Base-by-base conservation (phyloP, 768 basidiomycete genomes). In the Antrodiella citrinella region DNA sequence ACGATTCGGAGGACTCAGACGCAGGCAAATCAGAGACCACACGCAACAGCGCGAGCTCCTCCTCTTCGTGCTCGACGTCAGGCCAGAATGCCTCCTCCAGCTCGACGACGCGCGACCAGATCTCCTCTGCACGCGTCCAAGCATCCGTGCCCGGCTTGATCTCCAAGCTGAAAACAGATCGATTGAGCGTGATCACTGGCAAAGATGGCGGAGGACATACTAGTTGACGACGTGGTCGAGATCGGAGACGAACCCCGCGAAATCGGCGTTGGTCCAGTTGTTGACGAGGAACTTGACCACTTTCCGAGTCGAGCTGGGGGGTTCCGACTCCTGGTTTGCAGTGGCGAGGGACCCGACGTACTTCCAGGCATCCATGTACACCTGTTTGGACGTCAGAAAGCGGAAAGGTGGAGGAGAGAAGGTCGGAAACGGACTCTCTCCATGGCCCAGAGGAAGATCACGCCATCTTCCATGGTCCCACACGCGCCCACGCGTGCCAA, bases 371-470 rank as follows among this genome's bases (percentile, higher is more conserved):
- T 82, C 78, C 22, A 86, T 68, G 59, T 88, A 87, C 21, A 83
- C 71, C 86, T 88, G 44, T 4, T 11, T 15, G 7, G 7, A 35
- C 30, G n/a, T n/a, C 25, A 24, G 21, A 42, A 12, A 41, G 22
- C 22, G 7, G 13, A 10, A 22, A 26, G 21, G 50, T 2, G 18
- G n/a, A 23, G 26, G 21, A 26, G 51, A 24, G 1, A 44, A 23
- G 21, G 18, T 9, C 10, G 49, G 49, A 19, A 49, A 51, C 65
- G 19, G 40, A 85, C 86, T 69, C 77, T 74, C 62, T 88, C 86
- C 85, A 88, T 88, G 0, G 82, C 82, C 85, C 85, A 88, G 12
- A 90, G 65, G 53, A 89, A 81, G 1, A 88, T 69, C 19, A 90
- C 64, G 0, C 81, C 82, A 39, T 89, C 86, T 45, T 77, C 74